Base-by-base conservation (phyloP, 148 eudicot genomes). In the Beta vulgaris region DNA sequence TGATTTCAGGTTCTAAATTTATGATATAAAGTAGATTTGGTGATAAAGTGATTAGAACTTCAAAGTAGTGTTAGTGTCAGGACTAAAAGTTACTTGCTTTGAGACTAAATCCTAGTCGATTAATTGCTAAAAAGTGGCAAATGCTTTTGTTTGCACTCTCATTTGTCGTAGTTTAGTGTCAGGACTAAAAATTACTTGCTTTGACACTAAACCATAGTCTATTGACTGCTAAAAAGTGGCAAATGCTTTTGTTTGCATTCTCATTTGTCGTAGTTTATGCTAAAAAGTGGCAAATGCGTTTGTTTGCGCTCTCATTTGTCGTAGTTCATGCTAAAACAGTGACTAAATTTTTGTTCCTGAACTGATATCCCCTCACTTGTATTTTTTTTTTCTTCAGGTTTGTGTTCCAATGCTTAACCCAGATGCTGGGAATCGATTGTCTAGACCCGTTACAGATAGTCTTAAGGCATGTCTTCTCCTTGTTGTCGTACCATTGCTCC, bases 391-490 rank as follows among this genome's bases (percentile, higher is more conserved):
- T 72, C 76, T 71, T 21, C 86, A 89, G 83, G 79, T 71, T 36
- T 48, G 83, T 80, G 46, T 29, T 43, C 66, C 42, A 37, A 55
- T 42, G 14, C 66, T 73, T 39, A 74, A 72, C 62, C 76, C 79
- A 75, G 79, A 84, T 44, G 37, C 70, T 49, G 74, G 73, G 68
- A 36, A 61, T 59, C 71, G 11, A 40, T 29, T 43, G 58, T 76
- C 73, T 64, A 58, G 71, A 54, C 82, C 82, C 9, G 7, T 6
- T 40, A 53, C 75, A 16, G 77, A 81, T 58, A 84, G 83, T 79
- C 75, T 77, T 60, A 83, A 80, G 86, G 88, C 55, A 82, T 49
- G 71, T 79, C 71, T 73, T 70, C 46, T 37, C 18, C 72, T 36
- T 75, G 23, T 73, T 16, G 18, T n/a, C 7, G 34, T n/a, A 15